A percentile compares a stretch with the other conserved stretches of the same genome.
phyloP scores from a whole-genome alignment of 805 yeast genomes.

The Nematodospora valgi region DNA sequence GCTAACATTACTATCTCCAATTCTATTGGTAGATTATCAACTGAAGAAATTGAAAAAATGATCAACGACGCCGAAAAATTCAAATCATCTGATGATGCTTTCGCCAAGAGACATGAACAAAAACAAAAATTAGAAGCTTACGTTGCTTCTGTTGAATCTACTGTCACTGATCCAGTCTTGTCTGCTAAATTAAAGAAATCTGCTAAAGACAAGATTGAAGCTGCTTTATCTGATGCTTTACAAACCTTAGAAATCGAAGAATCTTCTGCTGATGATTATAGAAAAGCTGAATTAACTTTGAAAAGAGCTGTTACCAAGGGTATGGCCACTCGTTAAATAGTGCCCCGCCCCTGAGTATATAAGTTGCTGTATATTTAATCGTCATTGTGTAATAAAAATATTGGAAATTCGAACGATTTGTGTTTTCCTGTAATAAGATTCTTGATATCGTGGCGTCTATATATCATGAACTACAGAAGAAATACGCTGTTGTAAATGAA shows the following conservation, averaged over 20 bases:
- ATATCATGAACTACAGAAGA: too few relatives aligned
- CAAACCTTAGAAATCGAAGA: conserved; percentile 97
- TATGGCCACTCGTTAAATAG: conserved; percentile 89
- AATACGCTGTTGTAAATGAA: too few relatives aligned
- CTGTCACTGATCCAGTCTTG: conserved; percentile 97
- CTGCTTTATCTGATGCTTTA: conserved; percentile 96
- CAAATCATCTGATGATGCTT: conserved; percentile 98
- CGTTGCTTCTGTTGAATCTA: conserved; percentile 92
- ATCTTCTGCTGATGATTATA: conserved; percentile 91
- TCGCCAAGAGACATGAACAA: conserved; percentile 99
- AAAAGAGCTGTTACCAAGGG: conserved; percentile 99
- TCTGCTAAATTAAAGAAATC: conserved; percentile 97
- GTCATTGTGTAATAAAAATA: background rate
- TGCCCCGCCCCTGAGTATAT: background rate
- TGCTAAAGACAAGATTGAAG: conserved; percentile 95
- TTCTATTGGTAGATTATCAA: conserved; percentile 49
- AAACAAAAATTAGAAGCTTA: conserved; percentile 98
- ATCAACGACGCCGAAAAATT: conserved; percentile 50
- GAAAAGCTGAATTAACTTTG: conserved; percentile 98
- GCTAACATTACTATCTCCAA: conserved; percentile 49
- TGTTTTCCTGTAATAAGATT: too few relatives aligned
- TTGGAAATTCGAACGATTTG: too few relatives aligned
- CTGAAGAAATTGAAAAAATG: conserved; percentile 49
- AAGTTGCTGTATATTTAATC: background rate
- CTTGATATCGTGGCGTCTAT: too few relatives aligned